Percentiles rank a stretch among this genome's conserved stretches.
Conservation (phyloP, 768 basidiomycete species). For the Harrya chromipes region DNA sequence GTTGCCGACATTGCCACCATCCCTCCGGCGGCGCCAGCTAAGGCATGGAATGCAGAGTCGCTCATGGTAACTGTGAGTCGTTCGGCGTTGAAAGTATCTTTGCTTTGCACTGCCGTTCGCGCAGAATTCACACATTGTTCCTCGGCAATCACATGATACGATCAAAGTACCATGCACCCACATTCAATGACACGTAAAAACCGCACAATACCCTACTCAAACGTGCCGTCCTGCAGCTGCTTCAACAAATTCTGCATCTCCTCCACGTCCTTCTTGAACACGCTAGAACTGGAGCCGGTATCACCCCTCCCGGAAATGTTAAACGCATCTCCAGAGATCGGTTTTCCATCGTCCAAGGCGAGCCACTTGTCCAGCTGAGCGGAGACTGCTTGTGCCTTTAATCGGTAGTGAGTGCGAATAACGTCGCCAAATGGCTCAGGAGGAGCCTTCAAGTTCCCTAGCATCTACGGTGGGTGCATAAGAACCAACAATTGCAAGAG, state of each 20-base stretch:
- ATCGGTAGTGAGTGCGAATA: conserved; percentile 85
- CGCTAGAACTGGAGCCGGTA: conserved; percentile 50
- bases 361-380: conserved; percentile 82
- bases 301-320: conserved; percentile 35
- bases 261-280: conserved; percentile 65
- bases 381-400: conserved; percentile 71
- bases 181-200: background rate
- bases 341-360: conserved; percentile 65
- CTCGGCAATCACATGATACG: conserved; percentile 16
- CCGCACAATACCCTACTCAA: conserved; percentile 12
- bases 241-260: conserved; percentile 63
- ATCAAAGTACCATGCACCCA: background rate
- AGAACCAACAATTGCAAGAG: background rate
- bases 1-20: conserved; percentile 89
- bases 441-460: conserved; percentile 75
- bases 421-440: conserved; percentile 86
- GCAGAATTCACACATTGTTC: background rate
- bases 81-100: background rate
- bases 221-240: conserved; percentile 36
- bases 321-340: conserved; percentile 55
- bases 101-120: no score
- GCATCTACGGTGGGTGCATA: conserved; percentile 53
- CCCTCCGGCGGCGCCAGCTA: conserved; percentile 89
- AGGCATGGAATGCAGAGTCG: conserved; percentile 82
- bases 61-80: conserved; percentile 41